phyloP scores from a whole-genome alignment of 1,139 yeast species.

The Debaryomycetaceae sp. region DNA sequence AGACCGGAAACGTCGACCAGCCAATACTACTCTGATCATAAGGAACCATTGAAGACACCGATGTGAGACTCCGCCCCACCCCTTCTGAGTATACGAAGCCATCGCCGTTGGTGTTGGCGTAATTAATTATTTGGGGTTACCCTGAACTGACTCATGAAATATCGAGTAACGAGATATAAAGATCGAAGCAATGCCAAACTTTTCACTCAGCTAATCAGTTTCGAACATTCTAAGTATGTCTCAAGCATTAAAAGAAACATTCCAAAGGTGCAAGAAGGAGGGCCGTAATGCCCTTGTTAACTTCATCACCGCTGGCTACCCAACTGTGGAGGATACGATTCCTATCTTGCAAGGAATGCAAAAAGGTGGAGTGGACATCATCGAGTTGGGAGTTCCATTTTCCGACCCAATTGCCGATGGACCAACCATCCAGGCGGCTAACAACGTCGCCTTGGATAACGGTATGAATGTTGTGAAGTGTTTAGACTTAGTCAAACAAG shows the following conservation, averaged over 20 bases:
- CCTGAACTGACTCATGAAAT: constrained; percentile 31
- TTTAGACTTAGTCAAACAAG: constrained; percentile 66
- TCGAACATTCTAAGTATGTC: constrained; percentile 46
- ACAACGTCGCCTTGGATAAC: constrained; percentile 71
- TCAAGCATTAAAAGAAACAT: constrained; percentile 63
- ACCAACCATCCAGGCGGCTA: constrained; percentile 89
- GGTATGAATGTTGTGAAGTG: constrained; percentile 71
- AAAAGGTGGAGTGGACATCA: constrained; percentile 91
- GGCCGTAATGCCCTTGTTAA: constrained; percentile 87
- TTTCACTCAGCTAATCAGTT: background rate
- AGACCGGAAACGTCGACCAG: constrained; percentile 2
- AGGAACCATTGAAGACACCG: no score
- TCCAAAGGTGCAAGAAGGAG: constrained; percentile 66
- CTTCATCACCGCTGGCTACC: constrained; percentile 93
- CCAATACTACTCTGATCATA: constrained; percentile 4
- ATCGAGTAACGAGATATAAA: background rate
- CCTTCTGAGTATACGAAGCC: no score
- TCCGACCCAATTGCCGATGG: constrained; percentile 99
- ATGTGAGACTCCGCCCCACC: no score
- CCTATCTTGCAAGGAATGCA: constrained; percentile 86
- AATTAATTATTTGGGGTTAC: constrained; percentile 14
- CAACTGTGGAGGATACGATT: constrained; percentile 80
- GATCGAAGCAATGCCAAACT: constrained; percentile 1
- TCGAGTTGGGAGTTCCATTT: constrained; percentile 94
- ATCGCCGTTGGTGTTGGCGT: background rate